Evolutionary conservation across 306 rosid species (phyloP), one percentile per base, ranked within the genome.

Genomic region (Dalbergia cochinchinensis): DNA sequence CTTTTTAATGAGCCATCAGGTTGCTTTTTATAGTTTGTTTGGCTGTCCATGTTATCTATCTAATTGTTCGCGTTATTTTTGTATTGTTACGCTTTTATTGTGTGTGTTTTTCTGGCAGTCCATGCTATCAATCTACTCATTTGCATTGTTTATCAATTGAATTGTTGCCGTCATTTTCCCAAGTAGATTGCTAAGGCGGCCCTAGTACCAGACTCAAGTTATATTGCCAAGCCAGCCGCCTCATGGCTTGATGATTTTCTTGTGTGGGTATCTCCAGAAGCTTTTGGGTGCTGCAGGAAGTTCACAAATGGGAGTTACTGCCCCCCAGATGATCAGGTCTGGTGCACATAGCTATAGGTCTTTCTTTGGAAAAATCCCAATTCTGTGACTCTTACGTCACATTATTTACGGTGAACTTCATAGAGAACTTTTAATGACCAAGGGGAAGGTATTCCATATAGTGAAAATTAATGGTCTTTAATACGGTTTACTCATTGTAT

Each of bases 211-310:
- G 96, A 88, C 34, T 82, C 94, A 62, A 95, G 96, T 88, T 95
- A 91, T 89, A 89, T 95, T 65, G 94, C 99, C 68, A 95, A 93
- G 89, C 97, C 99, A 50, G 99, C 99, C 82, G 99, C 99, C 74
- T 95, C 99, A 11, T 95, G 99, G 99, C 99, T 95, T 65, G 99
- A 95, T 90, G 99, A 95, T 87, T 95, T 88, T 86, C 98, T 95
- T 72, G 97, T 95, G 80, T 95, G 99, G 99, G 83, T 93, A 74
- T 95, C 99, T 81, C 99, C 99, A 63, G 98, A 95, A 86, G 99
- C 99, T 83, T 95, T 95, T 91, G 99, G 99, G 71, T 95, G 99
- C 91, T 95, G 99, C 87, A 89, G 98, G 84, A 95, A 95, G 88
- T 95, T 95, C 84, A 90, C 86, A 10, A 91, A 93, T 87, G 94